phyloP scores from a whole-genome alignment of 2,329 filamentous ascomycete genomes.

The Zymoseptoria pseudotritici region DNA sequence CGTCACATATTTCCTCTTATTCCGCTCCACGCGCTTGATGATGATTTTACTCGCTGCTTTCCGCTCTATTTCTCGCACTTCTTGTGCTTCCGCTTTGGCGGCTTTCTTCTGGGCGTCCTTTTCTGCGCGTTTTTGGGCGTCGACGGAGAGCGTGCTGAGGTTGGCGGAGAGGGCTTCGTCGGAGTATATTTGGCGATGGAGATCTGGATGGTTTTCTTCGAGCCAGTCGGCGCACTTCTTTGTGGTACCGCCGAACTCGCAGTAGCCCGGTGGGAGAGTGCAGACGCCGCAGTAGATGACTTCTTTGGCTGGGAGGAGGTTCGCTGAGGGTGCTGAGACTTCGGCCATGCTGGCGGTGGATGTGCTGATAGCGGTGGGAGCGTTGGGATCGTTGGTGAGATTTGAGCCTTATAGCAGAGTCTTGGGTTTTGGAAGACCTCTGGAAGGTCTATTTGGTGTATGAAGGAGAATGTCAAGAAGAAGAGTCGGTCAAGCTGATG shows the following conservation, averaged over 20 bases:
- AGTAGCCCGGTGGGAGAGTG: slow-evolving; percentile 72
- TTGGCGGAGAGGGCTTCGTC: slow-evolving; percentile 67
- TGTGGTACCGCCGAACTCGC: slow-evolving; percentile 92
- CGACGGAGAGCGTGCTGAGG: slow-evolving; percentile 76
- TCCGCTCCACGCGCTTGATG: slow-evolving; percentile 96
- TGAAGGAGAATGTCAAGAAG: not conserved
- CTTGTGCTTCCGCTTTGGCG: slow-evolving; percentile 81
- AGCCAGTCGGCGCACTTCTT: slow-evolving; percentile 99
- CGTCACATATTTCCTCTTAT: slow-evolving; percentile 96
- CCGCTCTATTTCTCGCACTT: slow-evolving; percentile 74
- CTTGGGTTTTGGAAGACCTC: not conserved
- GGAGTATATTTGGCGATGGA: slow-evolving; percentile 80
- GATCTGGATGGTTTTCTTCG: slow-evolving; percentile 59
- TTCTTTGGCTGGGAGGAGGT: slow-evolving; percentile 39
- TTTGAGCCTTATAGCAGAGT: not conserved
- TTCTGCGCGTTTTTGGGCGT: slow-evolving; percentile 87
- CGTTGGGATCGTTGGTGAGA: not conserved
- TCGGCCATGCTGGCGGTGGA: slow-evolving; percentile 25
- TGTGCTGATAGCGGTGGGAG: not conserved
- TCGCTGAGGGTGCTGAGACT: slow-evolving; percentile 13
- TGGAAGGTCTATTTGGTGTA: not conserved
- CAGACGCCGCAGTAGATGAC: slow-evolving; percentile 60
- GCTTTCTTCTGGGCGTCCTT: slow-evolving; percentile 97
- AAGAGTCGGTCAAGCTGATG: too few relatives aligned
- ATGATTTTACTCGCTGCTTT: slow-evolving; percentile 74